Evolutionary conservation across 1,284 basidiomycete genomes (phyloP).

Genomic region (Lentinula novae-zelandiae): DNA sequence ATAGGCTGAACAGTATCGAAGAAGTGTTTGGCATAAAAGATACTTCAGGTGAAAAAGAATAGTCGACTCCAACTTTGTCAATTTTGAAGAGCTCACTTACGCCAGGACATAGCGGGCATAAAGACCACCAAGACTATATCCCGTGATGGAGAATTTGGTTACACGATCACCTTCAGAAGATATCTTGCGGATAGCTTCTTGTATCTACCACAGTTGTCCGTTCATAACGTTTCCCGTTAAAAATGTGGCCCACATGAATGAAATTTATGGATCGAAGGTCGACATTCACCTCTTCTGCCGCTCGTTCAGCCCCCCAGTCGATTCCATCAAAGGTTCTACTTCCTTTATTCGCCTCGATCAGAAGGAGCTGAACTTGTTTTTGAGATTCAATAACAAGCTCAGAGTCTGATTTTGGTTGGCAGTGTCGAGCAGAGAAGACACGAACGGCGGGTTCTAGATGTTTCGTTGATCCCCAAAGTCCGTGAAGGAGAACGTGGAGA

Average conservation of each 20-base stretch:
- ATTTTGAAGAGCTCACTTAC: slow-evolving; percentile 25
- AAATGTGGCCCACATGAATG: too few species aligned
- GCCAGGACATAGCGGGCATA: slow-evolving; percentile 64
- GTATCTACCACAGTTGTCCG: background rate
- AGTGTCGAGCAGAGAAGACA: background rate
- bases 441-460: slow-evolving; percentile 34
- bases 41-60: slow-evolving; percentile 12
- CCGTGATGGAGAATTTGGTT: slow-evolving; percentile 52
- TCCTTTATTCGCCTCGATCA: slow-evolving; percentile 50
- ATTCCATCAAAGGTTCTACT: slow-evolving; percentile 72
- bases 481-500: slow-evolving; percentile 73
- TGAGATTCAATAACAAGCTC: slow-evolving; percentile 20
- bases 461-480: slow-evolving; percentile 78
- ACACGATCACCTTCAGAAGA: slow-evolving; percentile 39
- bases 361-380: slow-evolving; percentile 42
- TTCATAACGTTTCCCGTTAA: background rate
- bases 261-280: background rate
- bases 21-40: slow-evolving; percentile 53
- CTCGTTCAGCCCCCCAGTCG: slow-evolving; percentile 70
- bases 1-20: slow-evolving; percentile 53
- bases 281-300: slow-evolving; percentile 30
- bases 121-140: slow-evolving; percentile 70
- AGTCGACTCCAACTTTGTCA: too few species aligned
- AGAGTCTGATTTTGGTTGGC: slow-evolving; percentile 27
- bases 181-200: slow-evolving; percentile 27